phyloP scores from a whole-genome alignment of 331 rosid genomes.

The Malus hybrid region DNA sequence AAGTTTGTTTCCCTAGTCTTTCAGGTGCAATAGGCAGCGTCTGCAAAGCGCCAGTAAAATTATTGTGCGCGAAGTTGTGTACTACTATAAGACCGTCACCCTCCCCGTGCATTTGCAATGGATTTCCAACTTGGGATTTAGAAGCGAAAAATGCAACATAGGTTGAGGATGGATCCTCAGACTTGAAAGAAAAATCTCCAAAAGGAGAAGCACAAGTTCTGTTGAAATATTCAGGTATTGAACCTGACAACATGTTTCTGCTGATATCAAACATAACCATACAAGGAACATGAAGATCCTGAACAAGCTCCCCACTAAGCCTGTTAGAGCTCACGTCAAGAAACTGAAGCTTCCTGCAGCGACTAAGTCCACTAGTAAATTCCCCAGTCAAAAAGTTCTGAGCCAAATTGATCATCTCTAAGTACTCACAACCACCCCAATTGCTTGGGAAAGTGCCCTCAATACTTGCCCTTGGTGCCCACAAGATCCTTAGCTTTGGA shows the following conservation, averaged over 20 bases:
- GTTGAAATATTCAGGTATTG: conserved; percentile 38
- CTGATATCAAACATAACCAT: conserved; percentile 80
- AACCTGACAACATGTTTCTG: conserved; percentile 51
- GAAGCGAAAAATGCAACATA: conserved; percentile 44
- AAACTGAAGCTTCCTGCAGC: conserved; percentile 59
- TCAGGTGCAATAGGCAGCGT: conserved; percentile 47
- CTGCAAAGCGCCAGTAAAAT: conserved; percentile 40
- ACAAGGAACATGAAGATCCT: conserved; percentile 54
- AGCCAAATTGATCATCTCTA: conserved; percentile 76
- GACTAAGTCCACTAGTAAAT: conserved; percentile 38
- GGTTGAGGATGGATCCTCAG: conserved; percentile 10
- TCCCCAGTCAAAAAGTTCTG: conserved; percentile 58
- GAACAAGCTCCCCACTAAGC: conserved; percentile 53
- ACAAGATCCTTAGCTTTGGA: conserved; percentile 66
- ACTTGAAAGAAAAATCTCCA: conserved; percentile 20
- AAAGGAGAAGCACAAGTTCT: conserved; percentile 25
- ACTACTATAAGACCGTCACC: conserved; percentile 25
- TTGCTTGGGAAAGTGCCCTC: conserved; percentile 41
- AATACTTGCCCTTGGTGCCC: conserved; percentile 75
- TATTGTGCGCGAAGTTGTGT: conserved; percentile 69
- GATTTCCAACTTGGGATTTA: conserved; percentile 26
- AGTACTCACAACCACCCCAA: conserved; percentile 63
- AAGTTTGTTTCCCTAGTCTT: conserved; percentile 34
- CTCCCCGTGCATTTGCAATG: conserved; percentile 16
- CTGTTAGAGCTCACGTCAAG: conserved; percentile 63